Conservation (phyloP, 192 early-diverging fungal species). For the Rhizophagus clarus region DNA sequence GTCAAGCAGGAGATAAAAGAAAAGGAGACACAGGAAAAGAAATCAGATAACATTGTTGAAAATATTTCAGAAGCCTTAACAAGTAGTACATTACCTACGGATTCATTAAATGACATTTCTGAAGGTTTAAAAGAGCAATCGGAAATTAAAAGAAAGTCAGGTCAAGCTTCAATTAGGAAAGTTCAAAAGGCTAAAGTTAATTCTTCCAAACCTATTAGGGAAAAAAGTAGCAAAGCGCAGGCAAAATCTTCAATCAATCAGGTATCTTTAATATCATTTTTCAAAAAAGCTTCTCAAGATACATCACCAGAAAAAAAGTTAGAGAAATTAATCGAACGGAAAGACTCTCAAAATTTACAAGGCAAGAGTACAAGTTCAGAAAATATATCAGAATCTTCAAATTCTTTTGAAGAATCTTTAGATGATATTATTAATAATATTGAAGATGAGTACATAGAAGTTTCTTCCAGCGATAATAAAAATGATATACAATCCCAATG, state of each 20-base stretch:
- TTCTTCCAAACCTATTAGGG: not conserved
- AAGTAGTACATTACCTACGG: slow-evolving; percentile 10
- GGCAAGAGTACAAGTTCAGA: not conserved
- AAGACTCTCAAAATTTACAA: too few relatives aligned
- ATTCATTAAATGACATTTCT: not conserved
- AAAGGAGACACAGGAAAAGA: not conserved
- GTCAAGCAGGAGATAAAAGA: not conserved
- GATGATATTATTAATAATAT: not conserved
- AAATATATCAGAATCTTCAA: not conserved
- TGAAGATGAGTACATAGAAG: not conserved
- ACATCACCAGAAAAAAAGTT: not conserved
- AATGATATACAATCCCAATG: slow-evolving; percentile 46
- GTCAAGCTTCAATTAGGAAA: not conserved
- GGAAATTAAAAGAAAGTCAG: too few relatives aligned
- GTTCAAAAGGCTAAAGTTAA: not conserved
- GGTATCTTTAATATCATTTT: not conserved
- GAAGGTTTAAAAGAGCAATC: not conserved
- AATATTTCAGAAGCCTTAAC: not conserved
- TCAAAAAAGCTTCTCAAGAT: not conserved
- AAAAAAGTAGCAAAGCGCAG: not conserved
- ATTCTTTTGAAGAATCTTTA: not conserved
- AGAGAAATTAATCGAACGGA: not conserved
- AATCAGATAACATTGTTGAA: slow-evolving; percentile 19
- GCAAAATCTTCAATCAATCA: not conserved
- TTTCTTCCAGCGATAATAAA: slow-evolving; percentile 10